A percentile compares a stretch with the other conserved stretches of the same genome.
Evolutionary conservation across 2,329 filamentous ascomycete genomes (phyloP).

Genomic region (Botryosphaeria dothidea): DNA sequence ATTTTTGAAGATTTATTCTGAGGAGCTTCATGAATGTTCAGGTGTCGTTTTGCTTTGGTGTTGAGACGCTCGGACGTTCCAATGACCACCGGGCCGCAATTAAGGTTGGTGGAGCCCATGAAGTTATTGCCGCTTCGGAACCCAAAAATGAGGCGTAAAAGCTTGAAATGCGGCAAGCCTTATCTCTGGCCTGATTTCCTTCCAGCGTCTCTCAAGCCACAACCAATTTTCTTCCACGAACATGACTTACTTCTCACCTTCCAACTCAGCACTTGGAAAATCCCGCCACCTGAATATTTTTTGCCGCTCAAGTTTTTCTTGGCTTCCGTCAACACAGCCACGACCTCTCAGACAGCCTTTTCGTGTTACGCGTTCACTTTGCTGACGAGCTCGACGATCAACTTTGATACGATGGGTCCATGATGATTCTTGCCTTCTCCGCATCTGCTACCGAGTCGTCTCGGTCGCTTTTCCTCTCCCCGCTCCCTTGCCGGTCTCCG

Average conservation of each 20-base stretch:
- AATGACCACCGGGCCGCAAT: too few species aligned
- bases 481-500: background rate
- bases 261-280: too few species aligned
- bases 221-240: too few species aligned
- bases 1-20: background rate
- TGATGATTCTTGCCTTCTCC: constrained; percentile 5
- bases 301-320: background rate
- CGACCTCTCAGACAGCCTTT: background rate
- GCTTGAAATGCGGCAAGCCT: background rate
- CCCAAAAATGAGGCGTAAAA: too few species aligned
- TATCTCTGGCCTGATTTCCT: too few species aligned
- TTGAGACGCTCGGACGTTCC: background rate
- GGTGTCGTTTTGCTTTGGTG: constrained; percentile 1
- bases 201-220: background rate
- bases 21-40: background rate
- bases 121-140: background rate
- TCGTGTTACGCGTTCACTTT: background rate
- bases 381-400: background rate
- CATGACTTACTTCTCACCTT: too few species aligned
- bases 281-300: too few species aligned
- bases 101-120: too few species aligned
- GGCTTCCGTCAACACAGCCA: background rate
- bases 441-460: background rate
- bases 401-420: background rate
- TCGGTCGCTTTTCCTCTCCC: background rate